Base-by-base conservation (phyloP, 148 eudicot genomes). In the Nepenthes gracilis region DNA sequence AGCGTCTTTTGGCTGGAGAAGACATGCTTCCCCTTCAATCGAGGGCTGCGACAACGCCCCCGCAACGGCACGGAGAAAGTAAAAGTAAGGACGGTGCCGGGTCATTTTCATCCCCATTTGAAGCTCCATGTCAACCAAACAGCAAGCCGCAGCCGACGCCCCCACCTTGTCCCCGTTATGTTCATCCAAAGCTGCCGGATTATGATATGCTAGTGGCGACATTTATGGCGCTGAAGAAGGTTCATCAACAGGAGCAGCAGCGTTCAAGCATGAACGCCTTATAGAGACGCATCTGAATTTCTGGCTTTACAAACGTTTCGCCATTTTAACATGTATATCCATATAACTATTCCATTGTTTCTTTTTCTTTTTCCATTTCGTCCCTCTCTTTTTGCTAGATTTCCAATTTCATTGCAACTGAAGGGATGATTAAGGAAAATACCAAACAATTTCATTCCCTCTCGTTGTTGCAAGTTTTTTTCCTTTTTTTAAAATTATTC, bases 161-260 rank as follows among this genome's bases (percentile, higher is more conserved):
- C 14, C 33, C 65, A 12, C 34, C 62, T 32, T 61, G 71, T 67
- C 75, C 69, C 1, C 66, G 66, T 0, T 78, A 84, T 74, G 82
- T 84, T 13, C 97, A 90, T 67, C 97, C 97, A 32, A 86, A 84
- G 69, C 72, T 90, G 55, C 97, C 97, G 2, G 91, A 90, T 67
- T 86, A 84, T 50, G 88, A 86, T 75, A 79, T 86, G 59, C 73
- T 90, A 57, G 80, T 71, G 54, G 77, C 77, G 1, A 74, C 68
- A 49, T 90, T 90, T 60, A 77, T 13, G 65, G 88, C 74, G 59
- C 81, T 86, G 5, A 86, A 86, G 85, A 77, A 77, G 67, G 78
- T 57, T 48, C 52, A 78, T 61, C 66, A 59, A 65, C 74, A 55
- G 43, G 55, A 38, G 33, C 71, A 67, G 65, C 48, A 45, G 11